These are phyloP conservation scores for Rhypophila decipiens DNA, from an alignment of 495 filamentous ascomycete species.

Conservation along the genomic window DNA sequence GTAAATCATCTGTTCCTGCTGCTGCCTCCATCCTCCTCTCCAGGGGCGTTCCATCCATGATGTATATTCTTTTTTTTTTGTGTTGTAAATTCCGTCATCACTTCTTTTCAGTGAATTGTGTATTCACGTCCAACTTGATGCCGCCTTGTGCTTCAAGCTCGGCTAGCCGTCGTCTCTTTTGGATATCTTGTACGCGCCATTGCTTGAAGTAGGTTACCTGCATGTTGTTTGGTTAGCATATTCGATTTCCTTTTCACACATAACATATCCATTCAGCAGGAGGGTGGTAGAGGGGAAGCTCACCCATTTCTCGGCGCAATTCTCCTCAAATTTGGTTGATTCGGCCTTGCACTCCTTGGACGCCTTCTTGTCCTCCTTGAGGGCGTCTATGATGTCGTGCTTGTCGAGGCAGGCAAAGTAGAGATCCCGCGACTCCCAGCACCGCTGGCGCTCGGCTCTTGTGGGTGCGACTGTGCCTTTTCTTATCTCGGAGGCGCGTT, in stretches of 20 bases:
- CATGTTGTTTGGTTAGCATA: too few relatives aligned
- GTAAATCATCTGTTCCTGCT: too few relatives aligned
- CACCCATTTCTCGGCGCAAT: constrained; percentile 53
- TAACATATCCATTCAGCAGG: too few relatives aligned
- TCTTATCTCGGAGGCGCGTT: constrained; percentile 46
- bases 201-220: constrained; percentile 96
- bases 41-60: too few relatives aligned
- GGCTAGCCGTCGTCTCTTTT: constrained; percentile 73
- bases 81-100: too few relatives aligned
- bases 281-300: neutral
- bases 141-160: constrained; percentile 76
- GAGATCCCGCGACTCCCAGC: constrained; percentile 79
- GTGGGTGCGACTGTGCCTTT: constrained; percentile 66
- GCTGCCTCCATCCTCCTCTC: too few relatives aligned
- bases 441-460: constrained; percentile 66
- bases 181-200: constrained; percentile 82
- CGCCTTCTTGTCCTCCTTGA: constrained; percentile 61
- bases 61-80: too few relatives aligned
- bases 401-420: constrained; percentile 84
- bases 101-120: constrained; percentile 18
- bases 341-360: constrained; percentile 62
- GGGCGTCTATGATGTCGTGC: constrained; percentile 74
- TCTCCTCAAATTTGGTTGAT: constrained; percentile 59
- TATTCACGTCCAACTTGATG: constrained; percentile 43
- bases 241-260: too few relatives aligned